These are phyloP conservation scores for Verticillium albo-atrum DNA, from an alignment of 2,329 filamentous ascomycete genomes.

Conservation along the genomic window DNA sequence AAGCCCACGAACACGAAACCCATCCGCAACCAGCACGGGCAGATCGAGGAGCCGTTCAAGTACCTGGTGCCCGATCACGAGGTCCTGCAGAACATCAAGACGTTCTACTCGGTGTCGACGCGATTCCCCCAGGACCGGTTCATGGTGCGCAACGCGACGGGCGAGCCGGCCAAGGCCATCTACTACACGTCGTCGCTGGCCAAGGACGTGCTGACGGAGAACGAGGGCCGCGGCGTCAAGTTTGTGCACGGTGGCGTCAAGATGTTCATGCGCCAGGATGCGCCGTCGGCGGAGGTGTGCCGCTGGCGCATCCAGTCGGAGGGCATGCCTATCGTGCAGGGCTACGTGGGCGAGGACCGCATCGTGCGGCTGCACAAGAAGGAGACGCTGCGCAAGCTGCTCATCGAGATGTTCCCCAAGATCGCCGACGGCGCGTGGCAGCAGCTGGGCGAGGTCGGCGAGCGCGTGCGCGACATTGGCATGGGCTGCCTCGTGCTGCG, in stretches of 20 bases:
- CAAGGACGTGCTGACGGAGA: slow-evolving; percentile 78
- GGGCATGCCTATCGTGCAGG: slow-evolving; percentile 84
- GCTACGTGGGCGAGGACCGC: slow-evolving; percentile 77
- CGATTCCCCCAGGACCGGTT: slow-evolving; percentile 88
- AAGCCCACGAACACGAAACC: slow-evolving; percentile 25
- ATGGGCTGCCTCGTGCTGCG: slow-evolving; percentile 92
- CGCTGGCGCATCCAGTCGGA: slow-evolving; percentile 95
- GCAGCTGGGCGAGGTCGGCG: slow-evolving; percentile 81
- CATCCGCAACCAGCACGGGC: slow-evolving; percentile 41
- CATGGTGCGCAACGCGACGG: slow-evolving; percentile 91
- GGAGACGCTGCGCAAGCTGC: slow-evolving; percentile 73
- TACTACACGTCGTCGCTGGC: slow-evolving; percentile 90
- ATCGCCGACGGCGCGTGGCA: slow-evolving; percentile 71
- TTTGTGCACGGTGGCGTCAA: slow-evolving; percentile 96
- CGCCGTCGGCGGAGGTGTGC: slow-evolving; percentile 80
- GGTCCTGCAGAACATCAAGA: slow-evolving; percentile 71
- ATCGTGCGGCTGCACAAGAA: slow-evolving; percentile 72
- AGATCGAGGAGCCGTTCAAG: slow-evolving; percentile 89
- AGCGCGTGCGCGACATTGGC: slow-evolving; percentile 70
- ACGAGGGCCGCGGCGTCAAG: slow-evolving; percentile 87
- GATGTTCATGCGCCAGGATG: slow-evolving; percentile 98
- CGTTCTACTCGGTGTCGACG: slow-evolving; percentile 79
- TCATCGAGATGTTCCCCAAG: slow-evolving; percentile 96
- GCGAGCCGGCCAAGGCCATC: slow-evolving; percentile 86
- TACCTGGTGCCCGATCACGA: slow-evolving; percentile 72